Percentiles rank a stretch among this genome's conserved stretches.
These are phyloP conservation scores for Volutella citrinella DNA, from an alignment of 2,329 filamentous ascomycete genomes.

Conservation along the genomic window DNA sequence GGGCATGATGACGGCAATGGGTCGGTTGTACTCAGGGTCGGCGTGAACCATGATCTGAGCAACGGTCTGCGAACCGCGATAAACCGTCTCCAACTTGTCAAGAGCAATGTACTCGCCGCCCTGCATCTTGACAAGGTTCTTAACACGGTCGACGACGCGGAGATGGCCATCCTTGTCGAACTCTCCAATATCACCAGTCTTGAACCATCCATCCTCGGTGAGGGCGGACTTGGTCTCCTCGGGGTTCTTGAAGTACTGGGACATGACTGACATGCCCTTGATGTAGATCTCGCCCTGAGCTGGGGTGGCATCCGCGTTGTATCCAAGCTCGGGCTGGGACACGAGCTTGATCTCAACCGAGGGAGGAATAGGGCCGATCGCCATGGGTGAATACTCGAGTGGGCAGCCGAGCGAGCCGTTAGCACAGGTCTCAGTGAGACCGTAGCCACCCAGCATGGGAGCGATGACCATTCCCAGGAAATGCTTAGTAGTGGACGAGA, in stretches of 20 bases:
- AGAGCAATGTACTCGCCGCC: constrained; percentile 96
- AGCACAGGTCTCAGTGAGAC: constrained; percentile 87
- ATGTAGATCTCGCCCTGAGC: constrained; percentile 94
- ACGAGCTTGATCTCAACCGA: constrained; percentile 88
- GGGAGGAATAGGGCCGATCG: constrained; percentile 75
- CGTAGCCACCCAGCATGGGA: constrained; percentile 93
- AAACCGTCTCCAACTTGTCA: constrained; percentile 91
- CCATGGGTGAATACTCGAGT: constrained; percentile 73
- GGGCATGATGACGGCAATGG: constrained; percentile 75
- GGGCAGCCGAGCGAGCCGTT: constrained; percentile 83
- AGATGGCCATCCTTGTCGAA: constrained; percentile 79
- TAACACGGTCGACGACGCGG: constrained; percentile 90
- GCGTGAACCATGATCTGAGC: constrained; percentile 87
- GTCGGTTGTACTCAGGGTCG: constrained; percentile 69
- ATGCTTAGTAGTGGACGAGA: constrained; percentile 80
- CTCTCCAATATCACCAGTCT: constrained; percentile 92
- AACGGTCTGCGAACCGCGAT: constrained; percentile 75
- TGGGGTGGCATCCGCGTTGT: constrained; percentile 68
- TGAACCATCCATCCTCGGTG: constrained; percentile 91
- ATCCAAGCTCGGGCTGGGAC: constrained; percentile 84
- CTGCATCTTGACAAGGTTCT: constrained; percentile 95
- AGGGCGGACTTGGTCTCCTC: constrained; percentile 79
- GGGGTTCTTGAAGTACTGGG: constrained; percentile 79
- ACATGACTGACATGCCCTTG: constrained; percentile 71
- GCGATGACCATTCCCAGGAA: constrained; percentile 92